A percentile compares a stretch with the other conserved stretches of the same genome.
phyloP scores from a whole-genome alignment of 345 rosid genomes.

The Syzygium aqueum region DNA sequence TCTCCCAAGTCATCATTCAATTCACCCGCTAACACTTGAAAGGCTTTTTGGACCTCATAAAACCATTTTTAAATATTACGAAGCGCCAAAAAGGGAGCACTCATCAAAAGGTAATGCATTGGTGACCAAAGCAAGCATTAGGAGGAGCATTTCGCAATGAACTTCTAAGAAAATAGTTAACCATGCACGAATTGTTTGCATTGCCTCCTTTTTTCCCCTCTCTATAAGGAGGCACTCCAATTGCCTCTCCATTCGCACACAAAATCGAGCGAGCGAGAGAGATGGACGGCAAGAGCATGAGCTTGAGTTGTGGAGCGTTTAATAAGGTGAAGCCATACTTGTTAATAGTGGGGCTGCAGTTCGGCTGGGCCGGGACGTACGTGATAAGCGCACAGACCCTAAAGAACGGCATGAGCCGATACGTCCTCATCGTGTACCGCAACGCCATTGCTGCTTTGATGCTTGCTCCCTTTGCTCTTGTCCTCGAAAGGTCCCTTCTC shows the following conservation, averaged over 20 bases:
- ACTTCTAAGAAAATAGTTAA: neutral
- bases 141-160: neutral
- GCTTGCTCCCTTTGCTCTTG: conserved; percentile 68
- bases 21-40: neutral
- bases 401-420: conserved; percentile 70
- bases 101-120: neutral
- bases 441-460: conserved; percentile 63
- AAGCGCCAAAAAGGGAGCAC: neutral
- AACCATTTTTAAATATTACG: neutral
- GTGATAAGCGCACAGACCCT: conserved; percentile 51
- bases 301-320: neutral
- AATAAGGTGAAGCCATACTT: conserved; percentile 41
- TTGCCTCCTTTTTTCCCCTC: neutral
- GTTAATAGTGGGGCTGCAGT: conserved; percentile 63
- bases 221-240: neutral
- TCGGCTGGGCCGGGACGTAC: conserved; percentile 62
- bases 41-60: neutral
- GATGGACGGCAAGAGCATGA: neutral
- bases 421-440: conserved; percentile 63
- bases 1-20: neutral
- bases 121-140: conserved; percentile 1
- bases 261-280: neutral
- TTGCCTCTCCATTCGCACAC: neutral
- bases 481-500: conserved; percentile 50
- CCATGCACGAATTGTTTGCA: neutral